Evolutionary conservation across 768 basidiomycete genomes (phyloP).

Genomic region (Phaeolepiota aurea): DNA sequence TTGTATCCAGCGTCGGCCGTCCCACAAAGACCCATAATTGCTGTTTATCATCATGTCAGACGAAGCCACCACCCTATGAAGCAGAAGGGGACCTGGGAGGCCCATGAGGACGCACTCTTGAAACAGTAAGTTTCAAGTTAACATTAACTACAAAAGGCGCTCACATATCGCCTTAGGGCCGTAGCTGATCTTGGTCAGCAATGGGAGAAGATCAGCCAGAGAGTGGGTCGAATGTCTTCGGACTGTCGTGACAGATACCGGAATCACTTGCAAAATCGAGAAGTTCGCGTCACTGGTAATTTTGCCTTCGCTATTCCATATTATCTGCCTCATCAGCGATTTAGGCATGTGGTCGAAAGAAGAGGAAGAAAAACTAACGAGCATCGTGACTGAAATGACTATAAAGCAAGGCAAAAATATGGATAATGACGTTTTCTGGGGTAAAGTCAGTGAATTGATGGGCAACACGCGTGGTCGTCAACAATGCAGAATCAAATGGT

Average conservation of each 20-base stretch:
- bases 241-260: constrained; percentile 85
- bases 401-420: constrained; percentile 61
- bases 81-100: constrained; percentile 62
- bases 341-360: constrained; percentile 69
- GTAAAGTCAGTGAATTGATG: constrained; percentile 69
- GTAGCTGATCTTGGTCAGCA: constrained; percentile 62
- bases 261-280: constrained; percentile 69
- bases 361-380: constrained; percentile 68
- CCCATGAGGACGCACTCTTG: constrained; percentile 56
- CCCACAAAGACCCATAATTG: constrained; percentile 70
- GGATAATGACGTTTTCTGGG: constrained; percentile 82
- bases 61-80: constrained; percentile 62
- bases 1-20: constrained; percentile 64
- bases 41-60: constrained; percentile 78
- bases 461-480: constrained; percentile 67
- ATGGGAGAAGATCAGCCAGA: constrained; percentile 71
- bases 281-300: constrained; percentile 51
- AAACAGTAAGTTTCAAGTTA: constrained; percentile 38
- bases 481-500: constrained; percentile 89
- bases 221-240: constrained; percentile 66
- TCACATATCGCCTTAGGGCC: constrained; percentile 40
- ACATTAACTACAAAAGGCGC: constrained; percentile 1
- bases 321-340: neutral
- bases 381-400: constrained; percentile 71
- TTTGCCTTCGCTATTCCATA: constrained; percentile 3